Evolutionary conservation across 2,329 filamentous ascomycete species (phyloP), one percentile per base, ranked within the genome.

Genomic region (Paracoccidioides lutzii): DNA sequence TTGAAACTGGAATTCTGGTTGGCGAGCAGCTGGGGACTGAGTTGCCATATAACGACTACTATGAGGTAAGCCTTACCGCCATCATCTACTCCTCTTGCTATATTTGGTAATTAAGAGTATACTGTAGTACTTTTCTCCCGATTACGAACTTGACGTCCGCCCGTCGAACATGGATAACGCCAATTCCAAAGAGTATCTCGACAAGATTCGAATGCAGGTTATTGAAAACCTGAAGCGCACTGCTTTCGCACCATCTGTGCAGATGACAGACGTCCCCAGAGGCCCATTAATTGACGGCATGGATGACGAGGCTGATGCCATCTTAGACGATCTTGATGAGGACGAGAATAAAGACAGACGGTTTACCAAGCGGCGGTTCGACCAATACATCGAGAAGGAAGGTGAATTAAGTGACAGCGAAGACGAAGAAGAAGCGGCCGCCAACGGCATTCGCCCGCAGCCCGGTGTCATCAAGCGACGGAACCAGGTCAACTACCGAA

Each of bases 11-110:
- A 61, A 80, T 90, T 57, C 79, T 97, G 7, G 88, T 96, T 22
- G 88, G 88, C 33, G 82, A 90, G 58, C 80, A 88, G 35, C 88
- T 97, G 79, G 79, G 82, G 9, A 79, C 85, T 4, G 84, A 87
- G n/a, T 78, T 97, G 43, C 91, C 91, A 0, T 97, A 90, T 71
- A 97, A 95, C 60, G 91, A 97, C 75, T 97, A 97, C 71, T 97
- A 97, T 66, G 83, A 85, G 68, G 78, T 79, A 67, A 64, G 71
- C 59, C 30, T 45, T 37, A 9, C 35, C 28, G 7, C 4, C 10
- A 38, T n/a, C n/a, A n/a, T 48, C 5, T 2, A 35, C 30, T 42
- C 46, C 22, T 46, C 52, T 22, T 6, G n/a, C 41, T n/a, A 9
- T n/a, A 10, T n/a, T 44, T 33, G 32, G 10, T 38, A 40, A 38